phyloP scores from a whole-genome alignment of 306 rosid genomes.

The Trifolium pratense region DNA sequence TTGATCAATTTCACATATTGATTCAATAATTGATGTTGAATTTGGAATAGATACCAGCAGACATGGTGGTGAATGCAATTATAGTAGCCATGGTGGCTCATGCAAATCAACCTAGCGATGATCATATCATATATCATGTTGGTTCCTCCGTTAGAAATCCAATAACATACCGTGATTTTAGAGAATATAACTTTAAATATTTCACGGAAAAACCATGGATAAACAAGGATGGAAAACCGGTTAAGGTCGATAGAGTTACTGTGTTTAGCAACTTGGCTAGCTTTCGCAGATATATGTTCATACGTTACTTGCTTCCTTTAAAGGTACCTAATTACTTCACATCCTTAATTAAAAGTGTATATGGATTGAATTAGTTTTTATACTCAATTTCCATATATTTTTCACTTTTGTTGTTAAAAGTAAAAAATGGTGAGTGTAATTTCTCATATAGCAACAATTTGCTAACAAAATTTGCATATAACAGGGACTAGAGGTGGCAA shows the following conservation, averaged over 20 bases:
- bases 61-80: constrained; percentile 74
- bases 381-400: too few species aligned
- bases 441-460: neutral
- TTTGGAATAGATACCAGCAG: constrained; percentile 71
- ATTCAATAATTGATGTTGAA: neutral
- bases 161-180: constrained; percentile 33
- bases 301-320: constrained; percentile 63
- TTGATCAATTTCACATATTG: neutral
- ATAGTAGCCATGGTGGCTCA: constrained; percentile 59
- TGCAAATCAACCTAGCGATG: constrained; percentile 45
- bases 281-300: constrained; percentile 62
- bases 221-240: constrained; percentile 57
- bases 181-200: constrained; percentile 45
- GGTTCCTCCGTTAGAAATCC: constrained; percentile 73
- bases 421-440: neutral
- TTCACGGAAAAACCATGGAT: constrained; percentile 67
- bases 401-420: neutral
- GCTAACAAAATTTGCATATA: constrained; percentile 11
- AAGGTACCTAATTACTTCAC: constrained; percentile 46
- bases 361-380: neutral
- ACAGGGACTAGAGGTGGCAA: constrained; percentile 67
- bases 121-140: constrained; percentile 58
- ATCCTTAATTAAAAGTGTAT: too few species aligned
- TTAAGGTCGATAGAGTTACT: constrained; percentile 53
- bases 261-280: constrained; percentile 52